phyloP scores from a whole-genome alignment of 2,329 filamentous ascomycete genomes.

The Pseudogymnoascus sp. region DNA sequence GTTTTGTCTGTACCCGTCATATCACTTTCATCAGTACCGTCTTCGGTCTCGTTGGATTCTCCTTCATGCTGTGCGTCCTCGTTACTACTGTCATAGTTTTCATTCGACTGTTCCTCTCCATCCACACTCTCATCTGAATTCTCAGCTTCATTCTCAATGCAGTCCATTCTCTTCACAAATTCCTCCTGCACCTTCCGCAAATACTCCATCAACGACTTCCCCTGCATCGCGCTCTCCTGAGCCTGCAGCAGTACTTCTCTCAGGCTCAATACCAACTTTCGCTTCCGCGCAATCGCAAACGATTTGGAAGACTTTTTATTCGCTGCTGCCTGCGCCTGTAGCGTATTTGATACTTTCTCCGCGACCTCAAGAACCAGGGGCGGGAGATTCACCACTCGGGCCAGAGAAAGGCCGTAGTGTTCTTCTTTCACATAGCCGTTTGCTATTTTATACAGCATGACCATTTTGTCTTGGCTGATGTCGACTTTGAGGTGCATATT shows the following conservation, averaged over 20 bases:
- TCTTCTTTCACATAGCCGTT: conserved; percentile 63
- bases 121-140: not conserved
- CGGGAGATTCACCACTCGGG: conserved; percentile 68
- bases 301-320: conserved; percentile 53
- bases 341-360: conserved; percentile 53
- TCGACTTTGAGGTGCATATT: conserved; percentile 76
- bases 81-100: not conserved
- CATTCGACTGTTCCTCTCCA: not conserved
- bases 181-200: conserved; percentile 63
- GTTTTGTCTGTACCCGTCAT: not conserved
- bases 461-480: conserved; percentile 55
- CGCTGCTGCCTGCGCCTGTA: conserved; percentile 51
- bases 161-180: conserved; percentile 64
- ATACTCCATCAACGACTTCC: conserved; percentile 56
- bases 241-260: conserved; percentile 67
- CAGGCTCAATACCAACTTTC: conserved; percentile 67
- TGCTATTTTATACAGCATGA: conserved; percentile 79
- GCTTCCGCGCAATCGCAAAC: conserved; percentile 51
- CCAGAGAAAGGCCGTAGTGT: conserved; percentile 80
- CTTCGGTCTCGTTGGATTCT: not conserved
- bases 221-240: conserved; percentile 55
- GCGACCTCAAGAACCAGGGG: conserved; percentile 60
- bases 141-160: conserved; percentile 40
- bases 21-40: not conserved
- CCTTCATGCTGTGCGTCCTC: not conserved